Evolutionary conservation across 2,329 filamentous ascomycete species (phyloP).

Genomic region (Colletotrichum cereale): DNA sequence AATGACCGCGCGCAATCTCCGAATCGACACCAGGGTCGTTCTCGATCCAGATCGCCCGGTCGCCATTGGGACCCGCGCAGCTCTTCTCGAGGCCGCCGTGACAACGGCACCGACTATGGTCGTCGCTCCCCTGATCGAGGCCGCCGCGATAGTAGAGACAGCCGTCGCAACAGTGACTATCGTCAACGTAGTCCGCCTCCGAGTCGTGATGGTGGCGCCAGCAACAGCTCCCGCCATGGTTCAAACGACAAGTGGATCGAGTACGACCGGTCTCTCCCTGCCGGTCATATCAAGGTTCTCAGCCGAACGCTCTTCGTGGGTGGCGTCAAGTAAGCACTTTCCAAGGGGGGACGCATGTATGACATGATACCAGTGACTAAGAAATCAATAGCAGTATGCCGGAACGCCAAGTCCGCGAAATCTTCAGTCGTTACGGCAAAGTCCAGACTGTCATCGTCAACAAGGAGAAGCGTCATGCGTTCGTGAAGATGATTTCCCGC

Average conservation of each 20-base stretch:
- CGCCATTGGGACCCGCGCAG: conserved; percentile 77
- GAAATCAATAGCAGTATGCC: conserved; percentile 68
- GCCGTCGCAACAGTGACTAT: conserved; percentile 76
- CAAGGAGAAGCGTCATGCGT: conserved; percentile 96
- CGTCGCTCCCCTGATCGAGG: conserved; percentile 75
- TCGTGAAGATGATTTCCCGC: conserved; percentile 97
- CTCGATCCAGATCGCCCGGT: conserved; percentile 84
- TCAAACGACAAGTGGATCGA: conserved; percentile 78
- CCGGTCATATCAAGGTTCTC: conserved; percentile 88
- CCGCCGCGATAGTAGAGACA: conserved; percentile 65
- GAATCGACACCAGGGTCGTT: conserved; percentile 70
- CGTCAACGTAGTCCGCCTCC: conserved; percentile 85
- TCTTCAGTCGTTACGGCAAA: conserved; percentile 85
- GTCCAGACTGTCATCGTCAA: conserved; percentile 99
- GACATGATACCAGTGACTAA: conserved; percentile 42
- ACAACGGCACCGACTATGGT: conserved; percentile 81
- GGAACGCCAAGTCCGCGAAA: conserved; percentile 82
- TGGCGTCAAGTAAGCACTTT: conserved; percentile 81
- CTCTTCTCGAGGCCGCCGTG: conserved; percentile 71
- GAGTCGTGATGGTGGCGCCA: conserved; percentile 70
- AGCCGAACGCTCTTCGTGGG: conserved; percentile 97
- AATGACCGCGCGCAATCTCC: conserved; percentile 74
- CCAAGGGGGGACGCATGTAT: conserved; percentile 21
- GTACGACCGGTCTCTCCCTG: conserved; percentile 79
- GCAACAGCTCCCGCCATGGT: conserved; percentile 65